Base-by-base conservation (phyloP, 257 asterid genomes). In the Ilex aquifolium region DNA sequence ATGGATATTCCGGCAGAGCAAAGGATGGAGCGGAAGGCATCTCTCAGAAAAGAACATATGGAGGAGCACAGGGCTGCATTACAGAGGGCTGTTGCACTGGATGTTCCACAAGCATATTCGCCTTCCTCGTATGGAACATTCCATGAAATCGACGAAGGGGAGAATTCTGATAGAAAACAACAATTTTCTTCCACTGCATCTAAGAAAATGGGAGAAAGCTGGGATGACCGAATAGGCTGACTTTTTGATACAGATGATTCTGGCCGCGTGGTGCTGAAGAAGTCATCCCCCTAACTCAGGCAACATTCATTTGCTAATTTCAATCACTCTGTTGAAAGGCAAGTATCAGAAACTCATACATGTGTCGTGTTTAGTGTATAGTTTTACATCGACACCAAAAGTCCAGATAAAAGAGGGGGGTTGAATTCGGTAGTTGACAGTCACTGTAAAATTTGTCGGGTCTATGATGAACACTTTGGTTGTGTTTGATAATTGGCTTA, bases 41-140 rank as follows among this genome's bases (percentile, higher is more conserved):
- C 95, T 7, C 58, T 93, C 0, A 87, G 68, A 16, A 92, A 84
- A 72, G 98, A 85, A 59, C 97, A 93, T 77, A 67, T 44, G 71
- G 84, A 85, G 60, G 97, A 93, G 82, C 74, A 87, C 68, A 74
- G 66, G 65, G 96, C 95, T 16, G 97, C 97, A 16, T 69, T 93
- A 54, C 76, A 80, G 73, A 77, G 99, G 71, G 97, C 97, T 3
- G 84, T 81, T 30, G 83, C 95, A 6, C 68, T 93, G 75, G 87
- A 86, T 15, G 77, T 93, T 66, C 97, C 96, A 13, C 86, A 73
- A 57, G 91, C 83, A 14, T 79, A 73, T 69, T 81, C 95, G 10
- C 89, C 95, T 17, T 75, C 95, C 27, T 21, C 27, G 3, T 93
- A 93, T 32, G 99, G 99, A 32, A 93, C 99, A 13, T 93, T 93